A percentile compares a stretch with the other conserved stretches of the same genome.
Conservation (phyloP, 2,329 filamentous ascomycete genomes). For the Helicocarpus griseus region DNA sequence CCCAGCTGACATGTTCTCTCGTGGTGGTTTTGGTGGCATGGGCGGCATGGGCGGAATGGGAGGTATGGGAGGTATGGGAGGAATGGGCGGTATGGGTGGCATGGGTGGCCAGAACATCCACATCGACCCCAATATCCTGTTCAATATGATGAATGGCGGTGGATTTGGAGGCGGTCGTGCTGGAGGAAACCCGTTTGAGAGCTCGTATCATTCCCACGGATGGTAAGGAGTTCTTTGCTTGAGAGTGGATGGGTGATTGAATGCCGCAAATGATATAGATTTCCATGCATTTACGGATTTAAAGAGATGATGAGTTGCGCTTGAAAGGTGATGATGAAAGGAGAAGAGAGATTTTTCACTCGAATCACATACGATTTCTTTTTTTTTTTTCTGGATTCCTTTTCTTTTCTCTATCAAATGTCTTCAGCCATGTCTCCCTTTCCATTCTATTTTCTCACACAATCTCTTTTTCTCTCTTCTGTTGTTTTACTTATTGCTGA, state of each 20-base stretch:
- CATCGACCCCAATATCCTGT: slow-evolving; percentile 69
- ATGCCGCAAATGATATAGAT: not conserved
- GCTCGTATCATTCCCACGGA: not conserved
- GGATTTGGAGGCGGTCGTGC: slow-evolving; percentile 40
- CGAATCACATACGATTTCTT: too few species aligned
- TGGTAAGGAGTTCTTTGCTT: not conserved
- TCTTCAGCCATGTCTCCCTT: too few species aligned
- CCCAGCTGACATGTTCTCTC: slow-evolving; percentile 73
- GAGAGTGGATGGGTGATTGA: not conserved
- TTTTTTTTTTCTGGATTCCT: too few species aligned
- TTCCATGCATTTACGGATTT: too few species aligned
- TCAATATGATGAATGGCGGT: slow-evolving; percentile 70
- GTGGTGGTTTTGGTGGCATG: slow-evolving; percentile 40
- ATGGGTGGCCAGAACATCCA: slow-evolving; percentile 30
- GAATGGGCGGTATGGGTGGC: slow-evolving; percentile 27
- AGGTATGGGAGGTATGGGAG: slow-evolving; percentile 49
- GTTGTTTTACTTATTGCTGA: not conserved
- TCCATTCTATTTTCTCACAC: too few species aligned
- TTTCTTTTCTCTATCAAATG: too few species aligned
- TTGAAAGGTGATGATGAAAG: too few species aligned
- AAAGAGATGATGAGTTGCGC: too few species aligned
- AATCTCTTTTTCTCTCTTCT: too few species aligned
- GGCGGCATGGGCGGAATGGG: slow-evolving; percentile 44
- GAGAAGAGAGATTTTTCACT: too few species aligned
- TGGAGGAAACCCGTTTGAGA: slow-evolving; percentile 35